Conservation (phyloP, 73 alveolate species). For the Paraurostyla sp. region DNA sequence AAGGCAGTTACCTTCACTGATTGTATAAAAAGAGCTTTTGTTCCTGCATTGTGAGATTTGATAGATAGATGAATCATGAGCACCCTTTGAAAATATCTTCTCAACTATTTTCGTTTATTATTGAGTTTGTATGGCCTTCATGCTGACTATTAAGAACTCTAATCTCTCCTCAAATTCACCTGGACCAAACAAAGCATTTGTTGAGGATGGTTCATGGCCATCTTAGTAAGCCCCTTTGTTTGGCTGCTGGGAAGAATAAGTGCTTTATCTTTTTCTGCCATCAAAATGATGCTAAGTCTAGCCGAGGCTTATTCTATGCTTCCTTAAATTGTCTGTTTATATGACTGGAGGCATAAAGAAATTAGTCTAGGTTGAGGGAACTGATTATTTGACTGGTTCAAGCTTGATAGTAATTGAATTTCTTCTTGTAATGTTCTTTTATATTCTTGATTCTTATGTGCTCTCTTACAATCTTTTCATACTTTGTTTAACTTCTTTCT, state of each 20-base stretch:
- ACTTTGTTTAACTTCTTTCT: slow-evolving; percentile 25
- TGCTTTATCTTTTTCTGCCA: not conserved
- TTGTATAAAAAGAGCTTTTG: slow-evolving; percentile 49
- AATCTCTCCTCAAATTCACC: slow-evolving; percentile 47
- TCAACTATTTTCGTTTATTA: slow-evolving; percentile 4
- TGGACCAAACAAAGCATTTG: slow-evolving; percentile 29
- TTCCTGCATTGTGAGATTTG: slow-evolving; percentile 50
- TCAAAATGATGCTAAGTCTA: not conserved
- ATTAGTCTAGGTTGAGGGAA: too few relatives aligned
- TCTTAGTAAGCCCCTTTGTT: not conserved
- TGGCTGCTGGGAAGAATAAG: too few relatives aligned
- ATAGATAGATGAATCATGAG: slow-evolving; percentile 68
- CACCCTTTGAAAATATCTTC: slow-evolving; percentile 65
- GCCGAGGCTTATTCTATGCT: not conserved
- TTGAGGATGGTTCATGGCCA: too few relatives aligned
- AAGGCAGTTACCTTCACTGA: slow-evolving; percentile 53
- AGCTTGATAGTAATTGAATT: not conserved
- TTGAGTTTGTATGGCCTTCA: slow-evolving; percentile 53
- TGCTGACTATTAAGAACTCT: slow-evolving; percentile 52
- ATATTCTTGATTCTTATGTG: not conserved
- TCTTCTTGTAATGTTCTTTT: not conserved
- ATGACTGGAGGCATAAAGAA: not conserved
- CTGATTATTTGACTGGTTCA: not conserved
- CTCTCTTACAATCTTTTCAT: too few relatives aligned
- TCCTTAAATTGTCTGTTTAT: not conserved